phyloP scores from a whole-genome alignment of 1,139 yeast species.

The Hyphopichia buzzinii region DNA sequence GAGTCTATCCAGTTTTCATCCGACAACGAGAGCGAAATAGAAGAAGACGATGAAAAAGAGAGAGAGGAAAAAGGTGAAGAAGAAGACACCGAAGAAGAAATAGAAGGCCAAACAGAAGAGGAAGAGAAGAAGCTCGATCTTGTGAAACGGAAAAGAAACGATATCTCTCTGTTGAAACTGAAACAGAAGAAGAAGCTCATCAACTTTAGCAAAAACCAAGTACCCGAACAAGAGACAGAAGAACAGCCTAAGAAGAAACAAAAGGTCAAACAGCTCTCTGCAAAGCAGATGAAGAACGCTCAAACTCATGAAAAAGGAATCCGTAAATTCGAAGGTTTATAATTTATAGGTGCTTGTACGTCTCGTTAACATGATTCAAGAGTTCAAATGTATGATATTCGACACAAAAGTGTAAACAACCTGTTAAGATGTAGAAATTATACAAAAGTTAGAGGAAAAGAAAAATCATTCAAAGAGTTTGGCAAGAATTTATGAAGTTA shows the following conservation, averaged over 20 bases:
- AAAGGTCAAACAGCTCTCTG: conserved; percentile 35
- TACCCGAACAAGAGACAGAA: conserved; percentile 15
- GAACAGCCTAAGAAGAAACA: conserved; percentile 25
- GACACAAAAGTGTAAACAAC: no score
- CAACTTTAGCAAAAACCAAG: conserved; percentile 20
- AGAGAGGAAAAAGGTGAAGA: conserved; percentile 12
- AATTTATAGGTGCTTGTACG: conserved; percentile 8
- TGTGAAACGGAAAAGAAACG: conserved; percentile 14
- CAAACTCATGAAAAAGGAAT: conserved; percentile 67
- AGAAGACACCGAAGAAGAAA: conserved; percentile 15
- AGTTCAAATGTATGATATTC: no score
- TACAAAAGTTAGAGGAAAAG: no score
- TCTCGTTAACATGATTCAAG: neutral
- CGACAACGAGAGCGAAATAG: conserved; percentile 12
- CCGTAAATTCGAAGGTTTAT: conserved; percentile 61
- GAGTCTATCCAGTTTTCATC: conserved; percentile 2
- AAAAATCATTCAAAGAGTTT: no score
- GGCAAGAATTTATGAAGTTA: no score
- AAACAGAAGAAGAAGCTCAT: conserved; percentile 16
- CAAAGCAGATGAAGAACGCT: conserved; percentile 47
- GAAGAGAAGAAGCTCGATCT: conserved; percentile 16
- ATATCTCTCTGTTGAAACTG: conserved; percentile 7
- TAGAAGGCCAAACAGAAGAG: conserved; percentile 13
- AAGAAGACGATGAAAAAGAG: conserved; percentile 14
- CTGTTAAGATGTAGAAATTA: no score